Conservation (phyloP, 75 land plant species). For the Pinus tabuliformis region DNA sequence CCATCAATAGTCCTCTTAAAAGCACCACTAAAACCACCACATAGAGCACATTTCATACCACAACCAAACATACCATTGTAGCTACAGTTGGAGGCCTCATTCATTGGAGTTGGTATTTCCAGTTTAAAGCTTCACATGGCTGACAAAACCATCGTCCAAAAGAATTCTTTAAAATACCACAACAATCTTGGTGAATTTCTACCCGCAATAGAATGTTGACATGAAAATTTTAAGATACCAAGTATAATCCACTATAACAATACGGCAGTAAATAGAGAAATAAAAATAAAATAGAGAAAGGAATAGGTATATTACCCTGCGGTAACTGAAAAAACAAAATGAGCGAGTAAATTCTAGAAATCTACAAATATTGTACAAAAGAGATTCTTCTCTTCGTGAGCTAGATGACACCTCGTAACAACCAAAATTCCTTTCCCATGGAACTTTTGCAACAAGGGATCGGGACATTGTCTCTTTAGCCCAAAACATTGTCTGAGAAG, state of each 20-base stretch:
- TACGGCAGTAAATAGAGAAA: background rate
- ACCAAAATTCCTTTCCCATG: conserved; percentile 42
- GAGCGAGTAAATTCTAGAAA: conserved; percentile 46
- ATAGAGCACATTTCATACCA: conserved; percentile 70
- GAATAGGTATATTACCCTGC: conserved; percentile 49
- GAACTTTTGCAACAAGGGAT: conserved; percentile 25
- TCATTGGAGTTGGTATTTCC: conserved; percentile 22
- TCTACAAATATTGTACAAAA: conserved; percentile 69
- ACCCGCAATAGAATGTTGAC: conserved; percentile 40
- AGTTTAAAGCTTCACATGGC: conserved; percentile 63
- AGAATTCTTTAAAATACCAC: conserved; percentile 42
- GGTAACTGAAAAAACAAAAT: conserved; percentile 57
- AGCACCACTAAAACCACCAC: conserved; percentile 76
- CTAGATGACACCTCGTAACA: conserved; percentile 15
- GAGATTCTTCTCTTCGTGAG: conserved; percentile 33
- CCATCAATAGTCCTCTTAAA: conserved; percentile 73
- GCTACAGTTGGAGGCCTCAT: conserved; percentile 27
- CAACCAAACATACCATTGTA: conserved; percentile 30
- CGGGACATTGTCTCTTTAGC: conserved; percentile 42
- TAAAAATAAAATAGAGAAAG: background rate
- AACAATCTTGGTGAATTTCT: conserved; percentile 85
- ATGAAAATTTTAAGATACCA: background rate
- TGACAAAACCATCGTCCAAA: conserved; percentile 81
- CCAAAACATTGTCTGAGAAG: conserved; percentile 29
- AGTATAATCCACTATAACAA: background rate